Base-by-base conservation (phyloP, 768 basidiomycete genomes). In the Roridomyces roridus region DNA sequence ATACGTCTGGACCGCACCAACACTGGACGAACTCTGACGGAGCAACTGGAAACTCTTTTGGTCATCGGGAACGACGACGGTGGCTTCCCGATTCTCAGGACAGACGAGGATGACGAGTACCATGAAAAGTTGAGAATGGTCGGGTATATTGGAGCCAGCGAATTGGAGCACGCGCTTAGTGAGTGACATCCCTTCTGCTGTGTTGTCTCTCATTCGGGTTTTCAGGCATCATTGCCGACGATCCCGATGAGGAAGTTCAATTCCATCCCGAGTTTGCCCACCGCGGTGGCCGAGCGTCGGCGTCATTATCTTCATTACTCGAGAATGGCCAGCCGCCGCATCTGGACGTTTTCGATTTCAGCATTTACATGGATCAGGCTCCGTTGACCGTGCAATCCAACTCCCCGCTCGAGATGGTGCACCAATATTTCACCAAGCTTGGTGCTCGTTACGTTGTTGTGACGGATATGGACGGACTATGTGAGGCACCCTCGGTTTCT, bases 161-260 rank as follows among this genome's bases (percentile, higher is more conserved):
- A 99, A 72, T 83, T 99, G 14, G 94, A 97, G 66, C 94, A 98
- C 71, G 95, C 93, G 6, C 75, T 99, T 5, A 83, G 91, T 94
- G 70, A 50, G 87, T 79, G 25, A 50, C 25, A 39, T 23, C 11
- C 31, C 11, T 11, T 15, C 3, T 15, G 15, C 7, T 34, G 31
- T 8, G 31, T 51, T 42, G n/a, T 51, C 10, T n/a, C 18, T 40
- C 18, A 29, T 29, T 26, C 20, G 11, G n/a, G n/a, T 34, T 45
- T 47, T 36, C 62, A 93, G 91, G 81, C 53, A 81, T 92, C 36
- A 85, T 94, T n/a, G 85, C 88, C 10, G 88, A 91, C 62, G 82
- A 87, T 31, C 82, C 85, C 5, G 84, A 91, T 20, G 84, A 84
- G 24, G 75, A 76, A 40, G 80, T 96, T 48, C 80, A 78, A 54